phyloP scores from a whole-genome alignment of 805 yeast genomes.

The Spathaspora hagerdaliae region DNA sequence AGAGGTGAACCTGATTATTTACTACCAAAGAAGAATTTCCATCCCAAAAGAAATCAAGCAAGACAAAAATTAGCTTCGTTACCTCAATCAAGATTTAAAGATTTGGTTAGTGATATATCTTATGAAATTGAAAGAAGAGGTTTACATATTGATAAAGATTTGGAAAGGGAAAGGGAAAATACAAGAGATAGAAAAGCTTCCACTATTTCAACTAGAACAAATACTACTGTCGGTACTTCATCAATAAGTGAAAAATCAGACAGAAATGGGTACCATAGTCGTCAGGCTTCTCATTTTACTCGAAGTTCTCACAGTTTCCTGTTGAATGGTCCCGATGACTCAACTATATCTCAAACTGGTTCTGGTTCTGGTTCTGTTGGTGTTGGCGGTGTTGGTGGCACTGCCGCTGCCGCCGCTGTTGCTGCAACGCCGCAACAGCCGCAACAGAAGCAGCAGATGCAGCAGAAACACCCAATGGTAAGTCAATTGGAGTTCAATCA shows the following conservation, averaged over 20 bases:
- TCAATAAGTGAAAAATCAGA: background rate
- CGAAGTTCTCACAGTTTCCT: background rate
- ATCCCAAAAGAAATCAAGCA: conserved; percentile 93
- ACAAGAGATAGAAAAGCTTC: background rate
- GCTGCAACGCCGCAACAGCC: too few relatives aligned
- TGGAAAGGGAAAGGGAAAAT: too few relatives aligned
- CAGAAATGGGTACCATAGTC: conserved; percentile 3
- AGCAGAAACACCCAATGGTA: background rate
- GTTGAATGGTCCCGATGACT: too few relatives aligned
- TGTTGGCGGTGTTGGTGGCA: too few relatives aligned
- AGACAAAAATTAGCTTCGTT: conserved; percentile 84
- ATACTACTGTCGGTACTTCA: background rate
- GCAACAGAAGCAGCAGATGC: too few relatives aligned
- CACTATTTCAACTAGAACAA: background rate
- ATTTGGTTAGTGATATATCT: conserved; percentile 83
- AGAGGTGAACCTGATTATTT: conserved; percentile 59
- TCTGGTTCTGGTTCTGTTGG: too few relatives aligned
- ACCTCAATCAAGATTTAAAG: conserved; percentile 79
- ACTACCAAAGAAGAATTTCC: conserved; percentile 69
- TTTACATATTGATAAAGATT: conserved; percentile 31
- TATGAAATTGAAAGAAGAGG: conserved; percentile 80
- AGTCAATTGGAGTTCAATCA: conserved; percentile 47
- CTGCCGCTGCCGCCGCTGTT: too few relatives aligned
- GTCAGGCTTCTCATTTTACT: conserved; percentile 1
- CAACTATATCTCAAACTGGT: too few relatives aligned